phyloP scores from a whole-genome alignment of 192 early-diverging fungal genomes.

The Rhizophagus prolifer region DNA sequence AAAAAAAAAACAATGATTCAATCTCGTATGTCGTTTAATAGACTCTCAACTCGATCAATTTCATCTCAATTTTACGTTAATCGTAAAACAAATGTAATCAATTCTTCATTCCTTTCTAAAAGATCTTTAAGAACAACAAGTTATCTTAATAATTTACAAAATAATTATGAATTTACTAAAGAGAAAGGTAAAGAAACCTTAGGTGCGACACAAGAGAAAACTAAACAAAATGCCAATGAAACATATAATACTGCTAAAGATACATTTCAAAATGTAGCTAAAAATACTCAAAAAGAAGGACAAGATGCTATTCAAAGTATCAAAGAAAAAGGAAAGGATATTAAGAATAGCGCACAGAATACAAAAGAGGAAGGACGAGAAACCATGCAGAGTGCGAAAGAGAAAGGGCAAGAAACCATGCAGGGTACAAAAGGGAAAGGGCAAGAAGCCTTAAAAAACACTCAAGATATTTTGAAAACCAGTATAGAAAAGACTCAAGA shows the following conservation, averaged over 20 bases:
- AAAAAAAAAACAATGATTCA: background rate
- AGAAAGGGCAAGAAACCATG: no score
- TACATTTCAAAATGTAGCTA: background rate
- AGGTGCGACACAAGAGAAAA: background rate
- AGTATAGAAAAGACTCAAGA: background rate
- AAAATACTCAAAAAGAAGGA: background rate
- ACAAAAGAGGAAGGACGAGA: background rate
- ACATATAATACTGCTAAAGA: background rate
- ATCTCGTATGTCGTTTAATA: background rate
- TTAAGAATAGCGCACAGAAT: background rate
- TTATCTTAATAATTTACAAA: background rate
- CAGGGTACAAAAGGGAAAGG: background rate
- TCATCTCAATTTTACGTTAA: background rate
- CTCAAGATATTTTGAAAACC: background rate
- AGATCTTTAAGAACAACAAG: background rate
- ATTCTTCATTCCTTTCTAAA: background rate
- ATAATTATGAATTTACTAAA: background rate
- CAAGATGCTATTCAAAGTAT: background rate
- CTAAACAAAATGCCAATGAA: background rate
- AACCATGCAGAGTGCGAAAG: no score
- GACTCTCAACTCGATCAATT: background rate
- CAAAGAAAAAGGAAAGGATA: background rate
- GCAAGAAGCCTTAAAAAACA: no score
- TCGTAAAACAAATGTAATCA: background rate
- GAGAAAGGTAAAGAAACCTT: background rate